phyloP scores from a whole-genome alignment of 2,329 filamentous ascomycete species.

The Xylaria sp. region DNA sequence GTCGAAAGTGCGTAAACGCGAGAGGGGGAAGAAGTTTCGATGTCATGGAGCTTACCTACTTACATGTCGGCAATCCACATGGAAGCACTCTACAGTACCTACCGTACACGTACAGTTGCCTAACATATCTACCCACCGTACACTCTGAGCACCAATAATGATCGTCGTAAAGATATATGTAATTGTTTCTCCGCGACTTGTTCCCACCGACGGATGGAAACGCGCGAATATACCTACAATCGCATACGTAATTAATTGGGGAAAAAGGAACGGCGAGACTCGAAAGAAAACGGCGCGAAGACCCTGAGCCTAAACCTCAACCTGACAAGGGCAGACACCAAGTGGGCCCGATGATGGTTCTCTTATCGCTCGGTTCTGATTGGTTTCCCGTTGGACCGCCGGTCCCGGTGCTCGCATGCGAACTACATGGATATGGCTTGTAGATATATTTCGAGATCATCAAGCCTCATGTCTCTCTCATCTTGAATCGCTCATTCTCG shows the following conservation, averaged over 20 bases:
- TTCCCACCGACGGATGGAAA: neutral
- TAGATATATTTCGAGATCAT: neutral
- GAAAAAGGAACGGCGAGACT: neutral
- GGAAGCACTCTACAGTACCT: too few relatives aligned
- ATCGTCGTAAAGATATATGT: neutral
- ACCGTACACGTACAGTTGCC: neutral
- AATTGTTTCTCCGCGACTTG: neutral
- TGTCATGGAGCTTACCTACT: too few relatives aligned
- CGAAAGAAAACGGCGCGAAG: neutral
- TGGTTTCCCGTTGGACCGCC: neutral
- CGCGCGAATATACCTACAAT: neutral
- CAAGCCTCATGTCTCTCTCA: neutral
- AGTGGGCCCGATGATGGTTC: neutral
- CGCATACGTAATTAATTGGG: neutral
- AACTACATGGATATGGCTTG: neutral
- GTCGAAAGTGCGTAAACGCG: neutral
- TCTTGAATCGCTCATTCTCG: neutral
- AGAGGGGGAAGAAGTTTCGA: too few relatives aligned
- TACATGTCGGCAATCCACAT: too few relatives aligned
- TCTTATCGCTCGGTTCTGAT: constrained; percentile 24
- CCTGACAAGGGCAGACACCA: constrained; percentile 6
- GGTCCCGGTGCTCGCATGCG: neutral
- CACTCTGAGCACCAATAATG: neutral
- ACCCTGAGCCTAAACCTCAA: constrained; percentile 16
- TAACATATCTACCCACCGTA: neutral